These are phyloP conservation scores for Claviceps paspali DNA, from an alignment of 2,329 filamentous ascomycete genomes.

Conservation along the genomic window DNA sequence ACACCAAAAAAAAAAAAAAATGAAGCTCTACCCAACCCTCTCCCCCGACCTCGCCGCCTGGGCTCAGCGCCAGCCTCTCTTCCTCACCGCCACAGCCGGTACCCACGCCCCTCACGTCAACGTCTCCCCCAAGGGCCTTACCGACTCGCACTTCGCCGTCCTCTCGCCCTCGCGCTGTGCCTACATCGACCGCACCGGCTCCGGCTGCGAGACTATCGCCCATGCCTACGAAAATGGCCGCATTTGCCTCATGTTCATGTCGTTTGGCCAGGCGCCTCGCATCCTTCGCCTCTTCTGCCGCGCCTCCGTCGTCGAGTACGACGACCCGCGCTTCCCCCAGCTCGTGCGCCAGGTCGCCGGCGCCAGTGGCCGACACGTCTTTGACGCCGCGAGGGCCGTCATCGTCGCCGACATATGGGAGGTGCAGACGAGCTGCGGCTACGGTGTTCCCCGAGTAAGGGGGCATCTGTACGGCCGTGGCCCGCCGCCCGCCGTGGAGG, in stretches of 20 bases:
- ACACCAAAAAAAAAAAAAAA: conserved; percentile 14
- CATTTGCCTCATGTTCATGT: conserved; percentile 60
- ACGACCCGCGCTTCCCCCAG: conserved; percentile 30
- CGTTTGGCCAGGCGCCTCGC: conserved; percentile 41
- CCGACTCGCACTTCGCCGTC: conserved; percentile 45
- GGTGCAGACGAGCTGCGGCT: conserved; percentile 53
- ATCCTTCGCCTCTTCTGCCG: conserved; percentile 51
- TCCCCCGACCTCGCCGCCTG: conserved; percentile 41
- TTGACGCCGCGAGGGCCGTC: conserved; percentile 41
- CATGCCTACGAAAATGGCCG: conserved; percentile 66
- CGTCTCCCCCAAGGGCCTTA: conserved; percentile 58
- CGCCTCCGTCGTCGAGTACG: conserved; percentile 44
- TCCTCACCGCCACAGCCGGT: conserved; percentile 62
- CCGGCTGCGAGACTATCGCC: conserved; percentile 59
- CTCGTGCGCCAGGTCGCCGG: conserved; percentile 29
- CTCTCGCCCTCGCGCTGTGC: conserved; percentile 42
- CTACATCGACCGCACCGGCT: conserved; percentile 62
- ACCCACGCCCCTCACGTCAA: conserved; percentile 56
- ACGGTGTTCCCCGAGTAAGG: conserved; percentile 40
- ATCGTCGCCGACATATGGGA: conserved; percentile 47
- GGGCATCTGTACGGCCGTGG: conserved; percentile 22
- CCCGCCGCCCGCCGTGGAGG: too few relatives aligned
- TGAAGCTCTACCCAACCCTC: conserved; percentile 46
- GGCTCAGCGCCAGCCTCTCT: conserved; percentile 53
- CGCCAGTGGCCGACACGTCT: conserved; percentile 20